phyloP scores from a whole-genome alignment of 2,329 filamentous ascomycete genomes.

The Sporothrix brunneoviolacea region DNA sequence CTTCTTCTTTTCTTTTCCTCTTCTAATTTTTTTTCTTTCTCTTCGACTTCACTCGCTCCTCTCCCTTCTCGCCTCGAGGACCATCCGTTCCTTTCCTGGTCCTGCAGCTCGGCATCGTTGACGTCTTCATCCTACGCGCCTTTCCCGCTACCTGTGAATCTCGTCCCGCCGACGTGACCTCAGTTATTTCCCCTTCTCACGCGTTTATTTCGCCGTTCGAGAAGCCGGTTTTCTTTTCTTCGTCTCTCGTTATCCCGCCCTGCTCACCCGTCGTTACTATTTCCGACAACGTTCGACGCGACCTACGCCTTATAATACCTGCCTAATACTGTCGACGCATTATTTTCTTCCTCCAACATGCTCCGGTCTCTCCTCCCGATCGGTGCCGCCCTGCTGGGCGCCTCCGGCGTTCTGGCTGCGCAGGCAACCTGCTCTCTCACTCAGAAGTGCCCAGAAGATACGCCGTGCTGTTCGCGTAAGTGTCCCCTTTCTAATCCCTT shows the following conservation, averaged over 20 bases:
- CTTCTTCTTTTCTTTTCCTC: background rate
- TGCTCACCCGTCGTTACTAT: background rate
- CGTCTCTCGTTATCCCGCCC: background rate
- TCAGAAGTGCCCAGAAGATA: conserved; percentile 60
- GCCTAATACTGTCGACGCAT: background rate
- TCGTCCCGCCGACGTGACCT: background rate
- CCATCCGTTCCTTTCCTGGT: conserved; percentile 3
- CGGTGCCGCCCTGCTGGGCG: conserved; percentile 34
- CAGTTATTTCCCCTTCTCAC: background rate
- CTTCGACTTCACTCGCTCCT: conserved; percentile 2
- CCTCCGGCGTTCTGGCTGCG: conserved; percentile 31
- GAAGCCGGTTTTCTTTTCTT: background rate
- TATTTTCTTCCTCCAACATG: conserved; percentile 19
- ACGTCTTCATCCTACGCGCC: too few relatives aligned
- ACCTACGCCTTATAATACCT: background rate
- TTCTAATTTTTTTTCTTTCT: background rate
- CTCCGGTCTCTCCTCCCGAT: conserved; percentile 22
- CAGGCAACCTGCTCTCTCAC: conserved; percentile 38
- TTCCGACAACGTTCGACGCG: background rate
- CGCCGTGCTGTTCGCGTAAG: conserved; percentile 78
- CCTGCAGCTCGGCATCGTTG: too few relatives aligned
- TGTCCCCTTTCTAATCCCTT: too few relatives aligned
- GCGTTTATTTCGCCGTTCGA: background rate
- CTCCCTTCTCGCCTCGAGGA: background rate
- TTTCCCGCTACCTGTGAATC: background rate